Evolutionary conservation across 164 flowering plant genomes (phyloP).

Genomic region (Nymphaea colorata): DNA sequence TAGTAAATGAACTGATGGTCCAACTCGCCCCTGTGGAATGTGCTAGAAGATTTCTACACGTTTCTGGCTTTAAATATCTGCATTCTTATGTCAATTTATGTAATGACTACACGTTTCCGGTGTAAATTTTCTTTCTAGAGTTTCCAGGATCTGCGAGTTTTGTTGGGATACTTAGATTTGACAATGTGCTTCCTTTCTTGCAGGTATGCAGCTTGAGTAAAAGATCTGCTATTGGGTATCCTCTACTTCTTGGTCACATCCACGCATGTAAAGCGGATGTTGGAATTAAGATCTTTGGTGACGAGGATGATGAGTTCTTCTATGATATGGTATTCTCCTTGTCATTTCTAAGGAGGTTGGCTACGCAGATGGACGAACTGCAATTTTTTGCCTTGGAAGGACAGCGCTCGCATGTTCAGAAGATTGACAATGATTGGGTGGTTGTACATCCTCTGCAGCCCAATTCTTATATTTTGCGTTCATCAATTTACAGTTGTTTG

Average conservation of each 20-base stretch:
- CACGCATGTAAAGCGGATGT: constrained; percentile 37
- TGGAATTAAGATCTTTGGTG: constrained; percentile 33
- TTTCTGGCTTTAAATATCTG: no score
- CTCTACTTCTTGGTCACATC: constrained; percentile 42
- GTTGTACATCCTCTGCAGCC: constrained; percentile 40
- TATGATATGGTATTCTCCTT: constrained; percentile 47
- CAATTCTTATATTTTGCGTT: constrained; percentile 58
- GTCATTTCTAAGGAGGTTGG: constrained; percentile 36
- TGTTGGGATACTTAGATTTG: background rate
- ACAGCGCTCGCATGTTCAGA: constrained; percentile 32
- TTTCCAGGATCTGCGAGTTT: no score
- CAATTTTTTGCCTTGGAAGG: constrained; percentile 28
- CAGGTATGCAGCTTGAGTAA: constrained; percentile 41
- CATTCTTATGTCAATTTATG: no score
- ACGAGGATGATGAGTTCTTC: constrained; percentile 20
- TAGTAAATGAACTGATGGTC: no score
- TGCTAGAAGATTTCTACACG: no score
- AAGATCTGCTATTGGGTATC: constrained; percentile 11
- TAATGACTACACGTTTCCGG: no score
- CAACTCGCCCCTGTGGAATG: no score
- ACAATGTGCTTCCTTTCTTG: constrained; percentile 3
- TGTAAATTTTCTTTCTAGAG: no score
- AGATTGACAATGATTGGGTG: constrained; percentile 64
- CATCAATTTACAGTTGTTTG: constrained; percentile 48
- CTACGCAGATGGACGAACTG: constrained; percentile 29